Percentiles rank a stretch among this genome's conserved stretches.
Conservation (phyloP, 208 protist genomes). For the Crithidia bombi region DNA sequence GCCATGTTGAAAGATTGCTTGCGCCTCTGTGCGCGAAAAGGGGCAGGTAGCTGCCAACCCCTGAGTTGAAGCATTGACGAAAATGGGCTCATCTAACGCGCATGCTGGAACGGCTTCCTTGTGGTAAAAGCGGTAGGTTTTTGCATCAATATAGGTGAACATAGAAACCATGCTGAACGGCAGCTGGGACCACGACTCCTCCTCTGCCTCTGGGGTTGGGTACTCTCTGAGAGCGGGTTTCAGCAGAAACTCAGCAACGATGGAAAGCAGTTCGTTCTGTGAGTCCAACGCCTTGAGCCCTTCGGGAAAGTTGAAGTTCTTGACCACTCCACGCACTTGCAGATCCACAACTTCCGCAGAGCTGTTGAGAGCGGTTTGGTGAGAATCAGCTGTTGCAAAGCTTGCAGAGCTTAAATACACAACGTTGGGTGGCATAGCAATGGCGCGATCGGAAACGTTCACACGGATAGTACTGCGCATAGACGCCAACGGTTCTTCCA, state of each 20-base stretch:
- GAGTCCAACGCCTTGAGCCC: constrained; percentile 27
- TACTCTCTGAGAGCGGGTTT: constrained; percentile 17
- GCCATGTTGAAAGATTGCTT: constrained; percentile 39
- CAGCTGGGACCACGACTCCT: constrained; percentile 39
- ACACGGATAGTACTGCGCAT: constrained; percentile 36
- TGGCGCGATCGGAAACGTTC: constrained; percentile 25
- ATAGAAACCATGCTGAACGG: constrained; percentile 77
- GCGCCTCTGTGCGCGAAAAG: constrained; percentile 20
- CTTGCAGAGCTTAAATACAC: constrained; percentile 43
- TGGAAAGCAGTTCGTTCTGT: constrained; percentile 24
- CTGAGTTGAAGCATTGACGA: constrained; percentile 17
- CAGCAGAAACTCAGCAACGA: constrained; percentile 14
- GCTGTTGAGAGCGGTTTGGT: not conserved
- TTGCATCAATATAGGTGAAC: constrained; percentile 95
- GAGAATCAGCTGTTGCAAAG: constrained; percentile 9
- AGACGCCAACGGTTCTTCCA: constrained; percentile 49
- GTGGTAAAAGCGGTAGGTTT: constrained; percentile 95
- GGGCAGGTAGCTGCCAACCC: constrained; percentile 17
- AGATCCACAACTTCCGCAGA: constrained; percentile 25
- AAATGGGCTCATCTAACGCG: constrained; percentile 36
- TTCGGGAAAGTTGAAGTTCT: constrained; percentile 34
- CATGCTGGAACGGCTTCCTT: constrained; percentile 93
- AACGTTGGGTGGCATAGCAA: constrained; percentile 36
- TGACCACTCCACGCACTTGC: constrained; percentile 26
- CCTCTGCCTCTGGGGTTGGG: constrained; percentile 17